phyloP scores from a whole-genome alignment of 1,284 basidiomycete genomes.

The Irpex lacteus region DNA sequence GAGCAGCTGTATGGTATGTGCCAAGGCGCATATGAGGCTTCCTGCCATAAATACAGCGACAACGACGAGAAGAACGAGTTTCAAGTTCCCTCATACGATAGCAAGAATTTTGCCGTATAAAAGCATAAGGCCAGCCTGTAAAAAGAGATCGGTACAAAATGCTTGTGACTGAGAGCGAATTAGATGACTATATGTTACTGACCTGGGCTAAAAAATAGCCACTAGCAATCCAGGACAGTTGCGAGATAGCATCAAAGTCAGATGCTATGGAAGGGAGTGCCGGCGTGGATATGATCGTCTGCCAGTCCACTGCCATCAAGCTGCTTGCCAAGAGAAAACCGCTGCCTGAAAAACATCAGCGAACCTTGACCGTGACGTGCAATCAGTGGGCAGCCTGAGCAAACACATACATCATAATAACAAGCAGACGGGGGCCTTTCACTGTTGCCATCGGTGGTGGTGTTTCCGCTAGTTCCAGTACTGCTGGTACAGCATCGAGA shows the following conservation, averaged over 20 bases:
- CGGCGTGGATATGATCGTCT: neutral
- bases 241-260: neutral
- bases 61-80: neutral
- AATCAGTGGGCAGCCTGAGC: no score
- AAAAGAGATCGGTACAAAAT: no score
- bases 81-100: neutral
- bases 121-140: constrained; percentile 3
- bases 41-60: neutral
- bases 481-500: no score
- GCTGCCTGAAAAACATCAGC: no score
- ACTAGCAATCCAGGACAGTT: neutral
- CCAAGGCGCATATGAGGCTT: constrained; percentile 2
- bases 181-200: neutral
- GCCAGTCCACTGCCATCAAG: neutral
- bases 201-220: neutral
- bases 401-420: no score
- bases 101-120: constrained; percentile 3
- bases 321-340: no score
- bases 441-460: no score
- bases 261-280: neutral
- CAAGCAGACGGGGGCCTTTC: no score
- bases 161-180: neutral
- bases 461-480: no score
- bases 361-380: no score
- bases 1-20: neutral